Conservation (phyloP, 768 basidiomycete species). For the Pisolithus albus region DNA sequence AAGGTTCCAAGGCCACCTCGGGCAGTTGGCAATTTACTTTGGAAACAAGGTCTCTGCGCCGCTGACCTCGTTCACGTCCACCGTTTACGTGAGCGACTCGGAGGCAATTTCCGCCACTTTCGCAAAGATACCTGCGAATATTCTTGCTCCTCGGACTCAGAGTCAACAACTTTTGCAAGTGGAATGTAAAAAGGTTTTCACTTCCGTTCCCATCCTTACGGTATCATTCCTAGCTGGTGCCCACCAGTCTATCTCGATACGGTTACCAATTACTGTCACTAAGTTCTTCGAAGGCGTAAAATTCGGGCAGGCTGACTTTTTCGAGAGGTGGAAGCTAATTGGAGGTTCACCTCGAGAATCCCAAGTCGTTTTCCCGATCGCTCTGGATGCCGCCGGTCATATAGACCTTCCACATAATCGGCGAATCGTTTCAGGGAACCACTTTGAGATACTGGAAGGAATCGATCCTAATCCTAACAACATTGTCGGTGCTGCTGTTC, state of each 20-base stretch:
- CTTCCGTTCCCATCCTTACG: constrained; percentile 66
- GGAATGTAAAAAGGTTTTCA: constrained; percentile 89
- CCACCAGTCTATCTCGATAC: constrained; percentile 77
- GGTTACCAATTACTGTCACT: constrained; percentile 79
- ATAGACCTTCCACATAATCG: constrained; percentile 69
- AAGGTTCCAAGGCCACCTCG: constrained; percentile 90
- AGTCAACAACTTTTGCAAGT: constrained; percentile 90
- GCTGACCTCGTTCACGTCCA: constrained; percentile 87
- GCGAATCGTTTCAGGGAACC: constrained; percentile 72
- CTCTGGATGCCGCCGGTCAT: constrained; percentile 57
- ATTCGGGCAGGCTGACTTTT: constrained; percentile 80
- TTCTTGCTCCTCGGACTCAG: constrained; percentile 76
- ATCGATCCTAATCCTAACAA: constrained; percentile 95
- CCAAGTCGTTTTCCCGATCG: constrained; percentile 80
- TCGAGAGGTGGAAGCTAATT: constrained; percentile 96
- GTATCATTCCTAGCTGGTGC: constrained; percentile 92
- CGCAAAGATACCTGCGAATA: constrained; percentile 83
- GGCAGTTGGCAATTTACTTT: constrained; percentile 89
- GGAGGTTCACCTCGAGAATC: constrained; percentile 93
- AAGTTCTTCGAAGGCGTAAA: constrained; percentile 95
- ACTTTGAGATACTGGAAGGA: constrained; percentile 68
- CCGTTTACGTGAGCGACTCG: constrained; percentile 63
- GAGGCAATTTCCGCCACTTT: constrained; percentile 78
- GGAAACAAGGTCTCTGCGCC: constrained; percentile 91
- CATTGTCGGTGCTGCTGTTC: constrained; percentile 89